Evolutionary conservation across 164 flowering plant genomes (phyloP).

Genomic region (Stephania japonica): DNA sequence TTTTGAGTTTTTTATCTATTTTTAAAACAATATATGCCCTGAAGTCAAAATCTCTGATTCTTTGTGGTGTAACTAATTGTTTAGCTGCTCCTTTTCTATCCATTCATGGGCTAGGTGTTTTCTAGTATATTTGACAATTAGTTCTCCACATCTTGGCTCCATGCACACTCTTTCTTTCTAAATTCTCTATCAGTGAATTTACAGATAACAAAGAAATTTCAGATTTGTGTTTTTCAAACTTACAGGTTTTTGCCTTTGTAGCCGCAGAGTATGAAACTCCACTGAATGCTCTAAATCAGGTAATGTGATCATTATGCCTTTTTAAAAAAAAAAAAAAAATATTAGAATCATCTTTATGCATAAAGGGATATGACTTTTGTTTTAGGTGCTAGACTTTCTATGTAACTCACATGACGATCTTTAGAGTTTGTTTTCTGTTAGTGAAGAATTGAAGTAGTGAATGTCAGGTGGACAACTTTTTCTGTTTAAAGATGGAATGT

Average conservation of each 20-base stretch:
- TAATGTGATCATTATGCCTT: constrained; percentile 8
- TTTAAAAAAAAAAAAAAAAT: no score
- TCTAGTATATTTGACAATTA: not conserved
- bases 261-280: constrained; percentile 86
- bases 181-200: not conserved
- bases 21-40: not conserved
- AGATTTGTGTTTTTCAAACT: not conserved
- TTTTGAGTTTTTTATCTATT: not conserved
- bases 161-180: not conserved
- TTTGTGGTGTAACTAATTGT: not conserved
- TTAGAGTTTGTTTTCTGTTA: not conserved
- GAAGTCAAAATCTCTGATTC: not conserved
- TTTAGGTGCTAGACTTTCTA: not conserved
- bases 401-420: not conserved
- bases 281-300: constrained; percentile 76
- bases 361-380: not conserved
- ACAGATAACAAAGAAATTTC: not conserved
- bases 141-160: not conserved
- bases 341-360: not conserved
- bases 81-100: not conserved
- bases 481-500: no score
- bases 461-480: no score
- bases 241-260: constrained; percentile 74
- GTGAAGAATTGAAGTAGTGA: not conserved
- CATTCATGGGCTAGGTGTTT: not conserved